Evolutionary conservation across 208 protist species (phyloP), one percentile per base, ranked within the genome.

Genomic region (Leishmania braziliensis): DNA sequence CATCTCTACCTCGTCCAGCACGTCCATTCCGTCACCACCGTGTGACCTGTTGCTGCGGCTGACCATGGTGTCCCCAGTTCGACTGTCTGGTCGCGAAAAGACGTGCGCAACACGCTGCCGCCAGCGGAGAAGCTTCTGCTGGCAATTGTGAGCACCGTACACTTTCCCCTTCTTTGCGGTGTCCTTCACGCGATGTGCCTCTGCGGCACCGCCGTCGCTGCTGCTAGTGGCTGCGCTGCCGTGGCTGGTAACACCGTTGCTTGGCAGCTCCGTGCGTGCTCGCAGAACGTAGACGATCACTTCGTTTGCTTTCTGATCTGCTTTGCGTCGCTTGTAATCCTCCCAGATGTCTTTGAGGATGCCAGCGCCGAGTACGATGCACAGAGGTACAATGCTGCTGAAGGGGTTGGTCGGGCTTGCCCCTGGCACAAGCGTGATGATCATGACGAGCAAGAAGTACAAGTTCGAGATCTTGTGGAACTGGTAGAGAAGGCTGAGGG

Each of bases 381-480:
- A 86, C 20, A 98, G 81, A 0, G 97, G 97, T 14, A 95, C 74
- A 39, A 98, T 84, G 58, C 87, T 89, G 76, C 96, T 99, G 68
- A 95, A 88, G 6, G 98, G 97, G 75, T 91, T 95, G 50, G 98
- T 93, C 20, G 97, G 96, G 63, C 86, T 95, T 0, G 95, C 88
- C 48, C 88, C 89, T 14, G 97, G 97, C 75, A 98, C 90, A 5
- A 98, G 78, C 12, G 94, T 83, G 60, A 99, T 83, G 39, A 98
- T 82, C 74, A 95, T 95, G 26, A 98, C 91, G 9, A 99, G 60
- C 10, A 99, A 78, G 82, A 99, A 99, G 84, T 98, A 99, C 14
- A 97, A 79, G 86, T 99, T 99, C 2, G 94, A 94, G 46, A 98
- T 86, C 82, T 91, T 92, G 72, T 89, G 88, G 75, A 98, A 98